phyloP scores from a whole-genome alignment of 2,329 filamentous ascomycete species.

The Aaosphaeria arxii region DNA sequence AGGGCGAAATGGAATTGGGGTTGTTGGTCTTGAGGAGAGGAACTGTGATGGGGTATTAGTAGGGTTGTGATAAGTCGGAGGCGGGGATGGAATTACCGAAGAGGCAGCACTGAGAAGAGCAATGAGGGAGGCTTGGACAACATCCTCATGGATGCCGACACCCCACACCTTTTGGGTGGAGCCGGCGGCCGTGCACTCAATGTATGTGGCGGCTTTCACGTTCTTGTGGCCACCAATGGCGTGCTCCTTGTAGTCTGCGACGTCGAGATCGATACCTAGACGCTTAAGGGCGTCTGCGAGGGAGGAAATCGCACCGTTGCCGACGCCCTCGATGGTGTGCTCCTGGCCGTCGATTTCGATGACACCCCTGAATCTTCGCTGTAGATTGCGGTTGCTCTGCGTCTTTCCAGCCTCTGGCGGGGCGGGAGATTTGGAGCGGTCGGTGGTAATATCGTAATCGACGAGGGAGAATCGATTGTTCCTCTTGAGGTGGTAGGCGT shows the following conservation, averaged over 20 bases:
- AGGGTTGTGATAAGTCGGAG: not conserved
- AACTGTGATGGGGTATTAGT: conserved; percentile 52
- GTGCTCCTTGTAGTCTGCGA: conserved; percentile 95
- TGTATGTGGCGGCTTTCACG: conserved; percentile 93
- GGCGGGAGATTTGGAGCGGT: conserved; percentile 73
- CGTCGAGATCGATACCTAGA: conserved; percentile 82
- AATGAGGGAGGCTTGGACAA: conserved; percentile 84
- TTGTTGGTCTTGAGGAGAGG: conserved; percentile 66
- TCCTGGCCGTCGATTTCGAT: conserved; percentile 79
- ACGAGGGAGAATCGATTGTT: conserved; percentile 84
- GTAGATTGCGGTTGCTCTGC: conserved; percentile 72
- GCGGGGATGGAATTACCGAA: conserved; percentile 60
- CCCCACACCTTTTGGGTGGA: conserved; percentile 78
- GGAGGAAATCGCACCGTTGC: conserved; percentile 88
- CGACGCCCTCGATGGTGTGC: conserved; percentile 73
- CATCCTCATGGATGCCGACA: conserved; percentile 87
- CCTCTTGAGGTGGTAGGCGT: conserved; percentile 78
- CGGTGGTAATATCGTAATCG: conserved; percentile 87
- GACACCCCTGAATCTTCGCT: conserved; percentile 80
- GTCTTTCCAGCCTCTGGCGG: conserved; percentile 68
- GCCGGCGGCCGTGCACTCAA: conserved; percentile 74
- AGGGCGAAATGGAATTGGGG: conserved; percentile 62
- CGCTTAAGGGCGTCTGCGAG: conserved; percentile 76
- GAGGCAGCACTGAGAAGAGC: conserved; percentile 81
- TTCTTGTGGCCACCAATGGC: conserved; percentile 77